These are phyloP conservation scores for Apophysomyces sp. DNA, from an alignment of 371 early-diverging fungal species.

Conservation along the genomic window DNA sequence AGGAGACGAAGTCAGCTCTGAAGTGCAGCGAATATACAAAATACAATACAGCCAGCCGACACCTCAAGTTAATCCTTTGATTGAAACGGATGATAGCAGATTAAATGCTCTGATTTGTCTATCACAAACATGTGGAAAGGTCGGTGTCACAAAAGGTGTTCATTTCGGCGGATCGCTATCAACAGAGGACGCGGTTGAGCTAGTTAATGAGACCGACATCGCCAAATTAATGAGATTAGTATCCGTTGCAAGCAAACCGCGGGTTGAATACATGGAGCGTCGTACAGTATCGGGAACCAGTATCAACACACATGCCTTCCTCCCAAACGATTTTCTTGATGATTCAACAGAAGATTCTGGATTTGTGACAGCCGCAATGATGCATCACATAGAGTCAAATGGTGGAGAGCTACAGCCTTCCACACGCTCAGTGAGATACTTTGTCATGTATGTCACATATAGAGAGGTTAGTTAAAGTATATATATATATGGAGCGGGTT, in stretches of 20 bases:
- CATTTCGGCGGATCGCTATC: neutral
- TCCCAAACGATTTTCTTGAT: neutral
- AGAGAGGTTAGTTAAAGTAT: neutral
- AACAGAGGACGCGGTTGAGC: neutral
- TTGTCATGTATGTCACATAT: neutral
- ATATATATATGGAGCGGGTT: too few relatives aligned
- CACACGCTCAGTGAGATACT: neutral
- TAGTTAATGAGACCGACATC: neutral
- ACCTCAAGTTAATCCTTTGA: neutral
- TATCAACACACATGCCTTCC: neutral
- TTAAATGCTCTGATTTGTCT: neutral
- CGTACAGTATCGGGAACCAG: neutral
- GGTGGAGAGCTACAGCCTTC: neutral
- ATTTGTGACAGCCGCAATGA: neutral
- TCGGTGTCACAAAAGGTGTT: neutral
- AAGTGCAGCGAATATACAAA: neutral
- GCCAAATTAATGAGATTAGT: neutral
- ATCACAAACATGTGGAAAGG: neutral
- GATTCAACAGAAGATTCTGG: neutral
- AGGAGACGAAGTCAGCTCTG: neutral
- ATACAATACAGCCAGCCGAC: neutral
- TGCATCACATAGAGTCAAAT: neutral
- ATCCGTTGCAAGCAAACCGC: neutral
- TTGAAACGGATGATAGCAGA: neutral
- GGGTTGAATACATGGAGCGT: neutral